Base-by-base conservation (phyloP, 345 rosid species). In the Hibiscus syriacus region DNA sequence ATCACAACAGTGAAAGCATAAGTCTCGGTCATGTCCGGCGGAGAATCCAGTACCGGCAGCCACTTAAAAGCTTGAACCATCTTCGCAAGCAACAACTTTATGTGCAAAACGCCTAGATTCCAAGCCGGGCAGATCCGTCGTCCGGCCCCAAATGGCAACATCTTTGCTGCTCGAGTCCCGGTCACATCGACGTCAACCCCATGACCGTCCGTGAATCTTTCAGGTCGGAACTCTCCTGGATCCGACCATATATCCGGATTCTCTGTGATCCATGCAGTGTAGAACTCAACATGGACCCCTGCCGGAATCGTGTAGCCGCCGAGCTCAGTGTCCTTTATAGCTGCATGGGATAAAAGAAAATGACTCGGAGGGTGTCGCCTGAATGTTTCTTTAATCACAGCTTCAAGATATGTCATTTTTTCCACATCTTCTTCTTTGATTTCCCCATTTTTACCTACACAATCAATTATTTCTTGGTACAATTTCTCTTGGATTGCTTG, bases 291-390 rank as follows among this genome's bases (percentile, higher is more conserved):
- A 66, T 79, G 72, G 2, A 80, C 87, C 1, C 77, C 85, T 0
- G 76, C 84, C 1, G 97, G 98, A 60, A 90, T 83, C 5, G 79
- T 78, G 60, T 86, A 90, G 9, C 97, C 96, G 1, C 91, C 98
- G 0, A 92, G 86, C 78, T 85, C 80, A 0, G 96, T 86, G 55
- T 85, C 95, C 76, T 79, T 62, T 0, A 72, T 76, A 0, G 86
- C 84, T 0, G 98, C 81, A 54, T 92, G 98, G 10, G 98, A 86
- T 41, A 92, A 67, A 54, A 92, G 79, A 67, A 92, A 92, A 82
- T 92, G 98, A 13, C 97, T 87, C 3, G 98, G 98, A 1, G 98
- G 98, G 79, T n/a, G 98, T 26, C 96, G 82, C 36, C 98, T 87
- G 79, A 92, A 75, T 52, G 98, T 92, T 75, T 92, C 98, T 63